A percentile compares a stretch with the other conserved stretches of the same genome.
phyloP scores from a whole-genome alignment of 371 early-diverging fungal genomes.

The Fennellomyces sp. region DNA sequence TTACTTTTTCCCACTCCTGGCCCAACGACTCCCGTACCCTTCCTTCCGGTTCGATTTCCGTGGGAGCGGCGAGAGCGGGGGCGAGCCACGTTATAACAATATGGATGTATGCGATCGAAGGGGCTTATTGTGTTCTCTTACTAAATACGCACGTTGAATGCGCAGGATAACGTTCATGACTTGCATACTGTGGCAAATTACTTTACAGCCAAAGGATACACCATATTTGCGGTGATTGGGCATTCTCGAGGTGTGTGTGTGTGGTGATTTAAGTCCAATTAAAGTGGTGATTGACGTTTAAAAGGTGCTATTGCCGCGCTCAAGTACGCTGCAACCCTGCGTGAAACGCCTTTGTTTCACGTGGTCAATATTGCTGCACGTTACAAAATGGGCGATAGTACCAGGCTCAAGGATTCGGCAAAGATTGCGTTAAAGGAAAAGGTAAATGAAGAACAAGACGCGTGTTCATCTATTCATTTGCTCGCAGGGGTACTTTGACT shows the following conservation, averaged over 20 bases:
- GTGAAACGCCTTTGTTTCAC: conserved; percentile 37
- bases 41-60: conserved; percentile 65
- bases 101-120: conserved; percentile 32
- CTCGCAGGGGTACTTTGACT: conserved; percentile 43
- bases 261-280: no score
- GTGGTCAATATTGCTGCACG: conserved; percentile 58
- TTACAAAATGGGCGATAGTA: conserved; percentile 51
- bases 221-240: conserved; percentile 56
- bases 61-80: conserved; percentile 63
- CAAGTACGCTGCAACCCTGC: conserved; percentile 54
- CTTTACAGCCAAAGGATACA: conserved; percentile 58
- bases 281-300: not conserved
- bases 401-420: conserved; percentile 29
- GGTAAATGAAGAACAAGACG: not conserved
- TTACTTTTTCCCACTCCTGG: conserved; percentile 53
- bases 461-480: not conserved
- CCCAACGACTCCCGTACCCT: conserved; percentile 53
- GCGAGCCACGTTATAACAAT: conserved; percentile 52
- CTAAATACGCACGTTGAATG: not conserved
- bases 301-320: conserved; percentile 59
- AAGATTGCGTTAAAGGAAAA: conserved; percentile 26
- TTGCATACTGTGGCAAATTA: conserved; percentile 52
- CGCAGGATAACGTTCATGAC: conserved; percentile 57
- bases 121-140: not conserved
- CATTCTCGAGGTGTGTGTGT: conserved; percentile 62